These are phyloP conservation scores for Linderniella brevidens DNA, from an alignment of 257 asterid species.

Conservation along the genomic window DNA sequence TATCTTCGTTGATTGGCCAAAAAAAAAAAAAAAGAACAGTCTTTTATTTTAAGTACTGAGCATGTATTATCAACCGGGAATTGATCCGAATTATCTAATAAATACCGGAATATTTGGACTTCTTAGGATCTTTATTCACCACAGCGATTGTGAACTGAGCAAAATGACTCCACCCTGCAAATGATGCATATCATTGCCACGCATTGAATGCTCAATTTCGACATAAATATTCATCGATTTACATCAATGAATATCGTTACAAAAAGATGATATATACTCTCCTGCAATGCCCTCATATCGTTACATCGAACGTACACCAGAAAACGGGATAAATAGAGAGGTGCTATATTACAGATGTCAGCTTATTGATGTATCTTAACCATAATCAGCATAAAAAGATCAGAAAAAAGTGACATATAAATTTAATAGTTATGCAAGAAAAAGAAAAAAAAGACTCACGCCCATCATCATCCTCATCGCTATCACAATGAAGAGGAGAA, in stretches of 20 bases:
- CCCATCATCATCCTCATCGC: slow-evolving; percentile 36
- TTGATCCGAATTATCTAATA: slow-evolving; percentile 3
- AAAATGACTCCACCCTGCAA: slow-evolving; percentile 89
- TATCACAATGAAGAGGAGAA: slow-evolving; percentile 71
- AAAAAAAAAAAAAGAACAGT: no score
- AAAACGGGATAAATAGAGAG: no score
- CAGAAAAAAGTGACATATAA: no score
- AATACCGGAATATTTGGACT: slow-evolving; percentile 82
- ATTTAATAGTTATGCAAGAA: background rate
- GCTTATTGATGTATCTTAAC: no score
- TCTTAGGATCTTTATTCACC: slow-evolving; percentile 86
- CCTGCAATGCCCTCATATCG: no score
- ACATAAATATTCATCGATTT: no score
- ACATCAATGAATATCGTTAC: no score
- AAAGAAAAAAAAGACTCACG: slow-evolving; percentile 17
- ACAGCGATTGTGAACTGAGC: slow-evolving; percentile 93
- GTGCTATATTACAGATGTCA: no score
- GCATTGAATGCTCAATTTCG: background rate
- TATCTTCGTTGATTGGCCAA: slow-evolving; percentile 39
- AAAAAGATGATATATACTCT: no score
- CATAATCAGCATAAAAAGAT: no score
- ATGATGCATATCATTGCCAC: background rate
- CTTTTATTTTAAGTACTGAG: background rate
- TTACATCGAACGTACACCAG: no score
- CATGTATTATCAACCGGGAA: background rate